Conservation (phyloP, 2,329 filamentous ascomycete species). For the Paraphaeosphaeria sporulosa region DNA sequence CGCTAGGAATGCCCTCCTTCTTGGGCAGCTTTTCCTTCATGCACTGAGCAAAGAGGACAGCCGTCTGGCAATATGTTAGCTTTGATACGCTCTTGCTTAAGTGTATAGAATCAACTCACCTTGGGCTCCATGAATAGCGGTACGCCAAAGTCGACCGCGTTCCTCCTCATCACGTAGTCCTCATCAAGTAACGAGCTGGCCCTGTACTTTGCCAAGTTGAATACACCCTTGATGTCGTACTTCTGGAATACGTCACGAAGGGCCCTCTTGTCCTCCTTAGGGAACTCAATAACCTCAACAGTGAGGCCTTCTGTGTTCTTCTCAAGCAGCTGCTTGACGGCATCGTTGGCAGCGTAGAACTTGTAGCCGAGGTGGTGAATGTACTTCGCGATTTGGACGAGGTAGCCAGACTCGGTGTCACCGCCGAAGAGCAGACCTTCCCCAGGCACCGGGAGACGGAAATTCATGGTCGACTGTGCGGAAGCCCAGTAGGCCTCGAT, state of each 20-base stretch:
- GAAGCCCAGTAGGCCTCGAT: slow-evolving; percentile 98
- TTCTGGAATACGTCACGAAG: slow-evolving; percentile 95
- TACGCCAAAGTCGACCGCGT: slow-evolving; percentile 97
- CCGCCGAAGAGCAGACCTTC: slow-evolving; percentile 96
- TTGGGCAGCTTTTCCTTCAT: slow-evolving; percentile 96
- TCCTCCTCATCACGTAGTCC: slow-evolving; percentile 98
- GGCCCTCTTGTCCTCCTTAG: slow-evolving; percentile 92
- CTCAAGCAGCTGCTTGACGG: slow-evolving; percentile 87
- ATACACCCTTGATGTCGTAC: slow-evolving; percentile 93
- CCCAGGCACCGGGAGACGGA: slow-evolving; percentile 92
- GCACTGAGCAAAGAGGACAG: slow-evolving; percentile 93
- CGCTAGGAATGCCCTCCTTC: slow-evolving; percentile 83
- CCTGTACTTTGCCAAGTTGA: slow-evolving; percentile 87
- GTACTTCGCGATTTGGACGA: slow-evolving; percentile 84
- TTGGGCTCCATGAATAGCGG: slow-evolving; percentile 98
- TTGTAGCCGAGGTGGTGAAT: slow-evolving; percentile 92
- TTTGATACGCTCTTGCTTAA: not conserved
- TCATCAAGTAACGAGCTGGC: slow-evolving; percentile 87
- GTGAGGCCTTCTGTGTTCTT: slow-evolving; percentile 70
- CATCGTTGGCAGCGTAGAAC: slow-evolving; percentile 82
- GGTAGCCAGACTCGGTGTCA: slow-evolving; percentile 73
- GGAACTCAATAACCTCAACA: slow-evolving; percentile 95
- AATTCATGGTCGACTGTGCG: slow-evolving; percentile 98
- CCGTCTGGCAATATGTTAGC: slow-evolving; percentile 69
- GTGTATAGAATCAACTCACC: slow-evolving; percentile 64